Conservation (phyloP, 495 filamentous ascomycete genomes). For the Penicillium coprophilum region DNA sequence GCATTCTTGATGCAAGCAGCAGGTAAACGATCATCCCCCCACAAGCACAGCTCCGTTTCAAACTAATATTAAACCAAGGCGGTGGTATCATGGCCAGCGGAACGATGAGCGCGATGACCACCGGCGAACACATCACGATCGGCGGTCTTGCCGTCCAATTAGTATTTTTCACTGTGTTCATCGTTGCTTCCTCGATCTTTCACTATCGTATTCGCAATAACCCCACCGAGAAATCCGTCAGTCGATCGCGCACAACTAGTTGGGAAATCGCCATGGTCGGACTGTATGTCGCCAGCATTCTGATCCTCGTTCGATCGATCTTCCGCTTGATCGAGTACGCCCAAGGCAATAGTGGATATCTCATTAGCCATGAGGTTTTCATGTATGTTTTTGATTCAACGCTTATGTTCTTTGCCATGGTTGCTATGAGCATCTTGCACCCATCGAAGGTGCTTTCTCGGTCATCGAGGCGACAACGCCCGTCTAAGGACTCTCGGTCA, state of each 20-base stretch:
- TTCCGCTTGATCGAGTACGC: slow-evolving; percentile 62
- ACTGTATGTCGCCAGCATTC: slow-evolving; percentile 49
- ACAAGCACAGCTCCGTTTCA: background rate
- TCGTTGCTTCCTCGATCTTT: slow-evolving; percentile 31
- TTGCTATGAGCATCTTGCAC: slow-evolving; percentile 43
- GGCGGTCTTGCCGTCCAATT: slow-evolving; percentile 41
- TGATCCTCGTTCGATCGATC: slow-evolving; percentile 62
- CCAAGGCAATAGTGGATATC: slow-evolving; percentile 50
- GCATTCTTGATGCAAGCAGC: slow-evolving; percentile 28
- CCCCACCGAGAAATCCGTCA: slow-evolving; percentile 14
- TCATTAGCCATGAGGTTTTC: slow-evolving; percentile 55
- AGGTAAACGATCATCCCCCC: slow-evolving; percentile 8
- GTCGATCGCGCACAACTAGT: slow-evolving; percentile 13
- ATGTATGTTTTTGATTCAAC: slow-evolving; percentile 63
- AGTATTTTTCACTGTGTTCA: slow-evolving; percentile 42
- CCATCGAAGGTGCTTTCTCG: slow-evolving; percentile 9
- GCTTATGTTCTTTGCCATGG: slow-evolving; percentile 55
- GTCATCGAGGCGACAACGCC: background rate
- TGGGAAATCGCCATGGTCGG: slow-evolving; percentile 37
- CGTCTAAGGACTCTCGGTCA: background rate
- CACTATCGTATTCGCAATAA: slow-evolving; percentile 29
- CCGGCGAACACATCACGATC: slow-evolving; percentile 44
- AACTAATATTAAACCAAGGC: slow-evolving; percentile 9
- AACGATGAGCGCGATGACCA: slow-evolving; percentile 4
- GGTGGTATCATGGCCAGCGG: slow-evolving; percentile 19